Evolutionary conservation across 2,329 filamentous ascomycete genomes (phyloP).

Genomic region (Diaporthe eres): DNA sequence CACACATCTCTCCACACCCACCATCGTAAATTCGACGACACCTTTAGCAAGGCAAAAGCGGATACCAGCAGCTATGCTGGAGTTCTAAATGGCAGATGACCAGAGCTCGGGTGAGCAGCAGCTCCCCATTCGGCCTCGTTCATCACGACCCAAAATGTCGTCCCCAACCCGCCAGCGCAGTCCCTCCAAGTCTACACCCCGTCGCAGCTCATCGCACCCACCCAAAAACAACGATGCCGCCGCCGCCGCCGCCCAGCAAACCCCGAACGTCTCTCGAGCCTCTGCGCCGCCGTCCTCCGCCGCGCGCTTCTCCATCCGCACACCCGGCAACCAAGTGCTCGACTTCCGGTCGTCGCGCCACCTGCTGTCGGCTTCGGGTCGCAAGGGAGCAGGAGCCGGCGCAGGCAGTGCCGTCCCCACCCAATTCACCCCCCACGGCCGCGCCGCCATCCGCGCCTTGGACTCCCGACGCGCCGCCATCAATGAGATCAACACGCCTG

Average conservation of each 20-base stretch:
- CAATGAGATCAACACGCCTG: slow-evolving; percentile 72
- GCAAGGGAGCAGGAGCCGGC: slow-evolving; percentile 53
- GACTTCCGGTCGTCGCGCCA: slow-evolving; percentile 52
- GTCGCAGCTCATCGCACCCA: slow-evolving; percentile 40
- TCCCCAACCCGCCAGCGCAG: slow-evolving; percentile 27
- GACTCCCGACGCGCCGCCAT: slow-evolving; percentile 71
- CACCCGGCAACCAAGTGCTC: slow-evolving; percentile 55
- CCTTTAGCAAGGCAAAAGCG: not conserved
- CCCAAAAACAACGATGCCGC: not conserved
- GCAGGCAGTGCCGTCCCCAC: slow-evolving; percentile 37
- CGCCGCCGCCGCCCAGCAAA: slow-evolving; percentile 4
- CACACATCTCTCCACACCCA: too few relatives aligned
- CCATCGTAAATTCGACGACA: not conserved
- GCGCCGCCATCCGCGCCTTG: slow-evolving; percentile 71
- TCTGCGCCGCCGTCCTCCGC: slow-evolving; percentile 57
- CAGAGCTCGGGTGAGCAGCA: slow-evolving; percentile 39
- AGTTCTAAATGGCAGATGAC: slow-evolving; percentile 33
- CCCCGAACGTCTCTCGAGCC: slow-evolving; percentile 30
- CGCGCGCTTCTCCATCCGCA: slow-evolving; percentile 55
- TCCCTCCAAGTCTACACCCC: slow-evolving; percentile 33
- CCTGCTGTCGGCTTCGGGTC: slow-evolving; percentile 62
- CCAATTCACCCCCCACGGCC: slow-evolving; percentile 69
- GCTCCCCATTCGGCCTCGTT: slow-evolving; percentile 38
- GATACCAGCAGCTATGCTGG: slow-evolving; percentile 27
- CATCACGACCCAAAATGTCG: slow-evolving; percentile 35